Evolutionary conservation across 768 basidiomycete species (phyloP).

Genomic region (Suillus placidus): DNA sequence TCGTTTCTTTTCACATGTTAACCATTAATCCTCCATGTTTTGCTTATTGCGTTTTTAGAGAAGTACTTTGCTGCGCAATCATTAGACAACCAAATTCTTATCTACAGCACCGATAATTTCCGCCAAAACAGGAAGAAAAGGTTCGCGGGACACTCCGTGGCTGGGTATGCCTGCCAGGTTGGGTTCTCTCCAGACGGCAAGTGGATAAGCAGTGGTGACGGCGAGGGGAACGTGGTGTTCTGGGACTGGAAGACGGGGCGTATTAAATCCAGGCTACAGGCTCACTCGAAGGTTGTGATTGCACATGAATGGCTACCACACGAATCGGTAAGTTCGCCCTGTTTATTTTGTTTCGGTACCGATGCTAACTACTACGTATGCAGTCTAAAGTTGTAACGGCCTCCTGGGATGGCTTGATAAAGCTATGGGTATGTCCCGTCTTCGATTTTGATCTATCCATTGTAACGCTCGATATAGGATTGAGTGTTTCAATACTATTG

Average conservation of each 20-base stretch:
- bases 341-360: not conserved
- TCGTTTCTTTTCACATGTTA: conserved; percentile 10
- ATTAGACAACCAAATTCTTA: conserved; percentile 96
- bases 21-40: conserved; percentile 20
- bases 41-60: conserved; percentile 44
- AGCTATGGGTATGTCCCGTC: conserved; percentile 80
- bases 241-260: conserved; percentile 99
- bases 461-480: conserved; percentile 29
- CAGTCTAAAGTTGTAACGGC: conserved; percentile 97
- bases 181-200: conserved; percentile 98
- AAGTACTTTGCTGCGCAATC: conserved; percentile 99
- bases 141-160: conserved; percentile 95
- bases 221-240: conserved; percentile 92
- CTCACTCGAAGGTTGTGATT: conserved; percentile 96
- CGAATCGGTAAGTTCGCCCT: conserved; percentile 72
- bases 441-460: not conserved
- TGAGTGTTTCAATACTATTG: conserved; percentile 21
- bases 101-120: conserved; percentile 98
- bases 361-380: conserved; percentile 19
- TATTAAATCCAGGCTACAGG: conserved; percentile 86
- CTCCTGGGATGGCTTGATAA: conserved; percentile 97
- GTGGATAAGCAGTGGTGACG: conserved; percentile 97
- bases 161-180: conserved; percentile 96
- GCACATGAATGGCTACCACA: conserved; percentile 98
- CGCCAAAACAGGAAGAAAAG: conserved; percentile 98